Base-by-base conservation (phyloP, 371 early-diverging fungal species). In the Mortierella sp. region DNA sequence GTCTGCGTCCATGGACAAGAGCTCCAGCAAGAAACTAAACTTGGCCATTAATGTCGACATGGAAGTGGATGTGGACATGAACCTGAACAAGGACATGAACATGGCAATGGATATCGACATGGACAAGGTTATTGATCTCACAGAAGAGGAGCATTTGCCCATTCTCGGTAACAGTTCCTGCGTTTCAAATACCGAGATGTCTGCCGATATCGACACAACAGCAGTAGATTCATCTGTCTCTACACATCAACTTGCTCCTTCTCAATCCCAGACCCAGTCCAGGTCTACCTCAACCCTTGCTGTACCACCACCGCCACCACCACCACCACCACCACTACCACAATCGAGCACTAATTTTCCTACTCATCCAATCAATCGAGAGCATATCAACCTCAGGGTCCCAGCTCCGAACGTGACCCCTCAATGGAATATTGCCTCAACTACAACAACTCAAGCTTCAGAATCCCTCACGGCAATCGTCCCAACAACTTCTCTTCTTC, bases 41-140 rank as follows among this genome's bases (percentile, higher is more conserved):
- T 49, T 15, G 13, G 49, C 10, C 54, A 29, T 9, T 22, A 47
- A 29, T 37, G 32, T 53, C 35, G 35, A 3, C 26, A 9, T 15
- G 29, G 51, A 9, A 22, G 22, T 17, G 0, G 61, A n/a, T 26
- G n/a, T 60, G 23, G 43, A 60, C 26, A 3, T 31, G 17, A 61
- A 13, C 45, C 2, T 43, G 22, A 56, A 56, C 49, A 29, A 32
- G 31, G 32, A 62, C 49, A 64, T 64, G 35, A 53, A 35, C 54
- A 23, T 53, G 64, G 43, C n/a, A 9, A 37, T 28, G 29, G 55
- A 64, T 22, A 19, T 26, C n/a, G 4, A 17, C 31, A 35, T 35
- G 15, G 35, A 57, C 34, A 57, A 34, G 12, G 57, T 34, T 19
- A n/a, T 34, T 34, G 57, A 57, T 53, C 28, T 53, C 28, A 13